These are phyloP conservation scores for Trichoderma sp. DNA, from an alignment of 2,329 filamentous ascomycete species.

Conservation along the genomic window DNA sequence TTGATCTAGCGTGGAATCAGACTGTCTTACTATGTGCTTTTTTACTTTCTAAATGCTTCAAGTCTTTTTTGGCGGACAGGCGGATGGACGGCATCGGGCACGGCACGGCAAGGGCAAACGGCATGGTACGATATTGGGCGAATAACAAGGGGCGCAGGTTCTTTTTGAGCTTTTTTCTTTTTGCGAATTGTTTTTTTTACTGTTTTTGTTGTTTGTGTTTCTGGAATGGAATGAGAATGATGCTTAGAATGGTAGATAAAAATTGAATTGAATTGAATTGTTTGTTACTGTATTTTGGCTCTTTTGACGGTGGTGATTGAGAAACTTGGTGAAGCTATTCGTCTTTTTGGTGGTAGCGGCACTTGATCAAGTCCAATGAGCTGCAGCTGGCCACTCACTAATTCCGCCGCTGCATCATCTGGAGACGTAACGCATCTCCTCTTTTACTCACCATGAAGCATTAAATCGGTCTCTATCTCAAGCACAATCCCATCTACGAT, in stretches of 20 bases:
- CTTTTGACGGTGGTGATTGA: not conserved
- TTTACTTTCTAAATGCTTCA: conserved; percentile 17
- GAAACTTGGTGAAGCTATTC: not conserved
- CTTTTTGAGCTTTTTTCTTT: not conserved
- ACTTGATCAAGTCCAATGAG: not conserved
- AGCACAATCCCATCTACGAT: not conserved
- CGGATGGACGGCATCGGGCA: not conserved
- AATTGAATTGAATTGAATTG: conserved; percentile 15
- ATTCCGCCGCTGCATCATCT: not conserved
- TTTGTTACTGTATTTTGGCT: not conserved
- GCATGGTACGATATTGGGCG: not conserved
- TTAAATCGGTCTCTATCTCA: not conserved
- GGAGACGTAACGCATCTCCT: not conserved
- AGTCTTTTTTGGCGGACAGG: conserved; percentile 18
- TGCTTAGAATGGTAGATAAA: conserved; percentile 35
- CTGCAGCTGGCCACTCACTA: not conserved
- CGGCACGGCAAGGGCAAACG: not conserved
- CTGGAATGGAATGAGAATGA: conserved; percentile 15
- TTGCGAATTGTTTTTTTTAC: not conserved
- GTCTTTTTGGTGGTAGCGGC: not conserved
- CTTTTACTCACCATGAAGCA: not conserved
- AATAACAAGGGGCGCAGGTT: conserved; percentile 4
- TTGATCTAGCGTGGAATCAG: conserved; percentile 1
- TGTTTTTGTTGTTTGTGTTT: conserved; percentile 18
- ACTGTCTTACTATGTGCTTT: conserved; percentile 16